Evolutionary conservation across 176 grass and related monocot genomes (phyloP), one percentile per base, ranked within the genome.

Genomic region (Ensete ventricosum): DNA sequence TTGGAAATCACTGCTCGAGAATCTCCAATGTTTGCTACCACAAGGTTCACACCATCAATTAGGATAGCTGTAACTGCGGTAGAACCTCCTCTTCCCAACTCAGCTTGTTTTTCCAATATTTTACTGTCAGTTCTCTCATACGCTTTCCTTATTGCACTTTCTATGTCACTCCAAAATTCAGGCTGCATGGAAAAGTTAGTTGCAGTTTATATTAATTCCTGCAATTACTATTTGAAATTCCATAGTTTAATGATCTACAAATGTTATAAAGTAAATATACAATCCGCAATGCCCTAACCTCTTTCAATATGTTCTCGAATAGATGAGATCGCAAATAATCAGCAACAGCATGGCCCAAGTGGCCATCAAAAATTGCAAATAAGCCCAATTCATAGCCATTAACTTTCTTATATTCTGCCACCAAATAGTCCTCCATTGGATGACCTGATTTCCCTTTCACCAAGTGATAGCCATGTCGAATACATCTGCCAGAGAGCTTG

Each of bases 291-390:
- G 34, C 34, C 34, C 34, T 87, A 87, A 96, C 92, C 89, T 96
- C 84, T 21, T 16, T 96, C 74, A 96, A 82, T 75, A 96, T 96
- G 82, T 88, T 89, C 72, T 92, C 73, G 19, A 96, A 96, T 64
- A 96, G 85, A 92, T 96, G 78, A 11, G 77, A 75, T 0, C 55
- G 63, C 74, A 96, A 74, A 74, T 88, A 96, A 54, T 96, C 72
- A 63, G 89, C 80, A 72, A 96, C 89, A 75, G 83, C 91, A 72
- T 96, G 84, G 16, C 92, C 84, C 64, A 89, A 78, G 54, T 96
- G 92, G 23, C 92, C 92, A 68, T 96, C 92, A 77, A 87, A 96
- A 83, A 96, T 96, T 19, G 89, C 92, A 64, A 92, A 96, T 73
- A 96, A 83, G 53, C 92, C 92, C 78, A 96, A 76, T 70, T 96